These are phyloP conservation scores for Fusarium xylarioides DNA, from an alignment of 2,329 filamentous ascomycete species.

Conservation along the genomic window DNA sequence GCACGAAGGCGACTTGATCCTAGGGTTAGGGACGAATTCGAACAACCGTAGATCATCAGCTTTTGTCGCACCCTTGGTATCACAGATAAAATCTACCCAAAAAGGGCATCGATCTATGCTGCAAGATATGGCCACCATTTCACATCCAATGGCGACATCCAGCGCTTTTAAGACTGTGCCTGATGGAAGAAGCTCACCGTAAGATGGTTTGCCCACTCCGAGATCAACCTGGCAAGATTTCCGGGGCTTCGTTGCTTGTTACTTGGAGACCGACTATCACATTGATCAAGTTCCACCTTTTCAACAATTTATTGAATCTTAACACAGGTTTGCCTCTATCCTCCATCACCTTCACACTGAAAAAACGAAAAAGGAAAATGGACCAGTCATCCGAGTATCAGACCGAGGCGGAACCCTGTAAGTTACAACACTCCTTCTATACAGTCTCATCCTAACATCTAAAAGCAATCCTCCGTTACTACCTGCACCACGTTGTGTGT, in stretches of 20 bases:
- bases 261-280: too few relatives aligned
- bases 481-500: too few relatives aligned
- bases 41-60: not conserved
- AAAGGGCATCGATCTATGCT: not conserved
- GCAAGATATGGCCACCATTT: not conserved
- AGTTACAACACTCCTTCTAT: not conserved
- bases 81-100: not conserved
- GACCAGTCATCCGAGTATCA: too few relatives aligned
- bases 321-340: too few relatives aligned
- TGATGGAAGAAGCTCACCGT: not conserved
- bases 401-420: too few relatives aligned
- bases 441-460: not conserved
- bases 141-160: not conserved
- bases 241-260: not conserved
- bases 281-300: too few relatives aligned
- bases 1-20: not conserved
- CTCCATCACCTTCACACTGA: too few relatives aligned
- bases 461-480: not conserved
- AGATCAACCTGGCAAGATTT: not conserved
- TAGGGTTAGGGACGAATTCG: too few relatives aligned
- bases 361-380: too few relatives aligned
- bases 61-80: not conserved
- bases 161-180: not conserved
- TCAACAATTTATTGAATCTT: too few relatives aligned
- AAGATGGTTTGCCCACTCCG: not conserved